Conservation (phyloP, 371 early-diverging fungal species). For the Funneliformis caledonium region DNA sequence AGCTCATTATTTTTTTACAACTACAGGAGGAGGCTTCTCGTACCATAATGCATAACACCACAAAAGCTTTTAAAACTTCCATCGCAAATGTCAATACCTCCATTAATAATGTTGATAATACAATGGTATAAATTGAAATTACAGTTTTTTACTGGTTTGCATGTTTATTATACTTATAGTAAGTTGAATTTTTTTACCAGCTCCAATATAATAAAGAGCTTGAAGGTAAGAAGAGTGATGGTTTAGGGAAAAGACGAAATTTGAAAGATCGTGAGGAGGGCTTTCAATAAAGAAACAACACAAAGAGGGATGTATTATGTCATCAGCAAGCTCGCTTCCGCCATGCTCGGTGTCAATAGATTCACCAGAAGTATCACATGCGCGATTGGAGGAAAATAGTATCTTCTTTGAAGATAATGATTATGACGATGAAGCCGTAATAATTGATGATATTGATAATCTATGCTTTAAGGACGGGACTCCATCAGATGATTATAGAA, state of each 20-base stretch:
- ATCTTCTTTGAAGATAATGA: not conserved
- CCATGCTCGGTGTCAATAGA: slow-evolving; percentile 1
- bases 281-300: not conserved
- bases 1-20: not conserved
- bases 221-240: slow-evolving; percentile 1
- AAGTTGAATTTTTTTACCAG: slow-evolving; percentile 12
- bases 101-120: slow-evolving; percentile 6
- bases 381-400: not conserved
- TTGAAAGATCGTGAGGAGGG: slow-evolving; percentile 1
- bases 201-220: slow-evolving; percentile 10
- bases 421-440: not conserved
- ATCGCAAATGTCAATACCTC: not conserved
- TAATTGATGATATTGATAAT: not conserved
- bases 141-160: not conserved
- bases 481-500: slow-evolving; percentile 18
- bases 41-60: slow-evolving; percentile 13
- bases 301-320: slow-evolving; percentile 31
- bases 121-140: slow-evolving; percentile 20
- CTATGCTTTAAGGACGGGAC: slow-evolving; percentile 8
- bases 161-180: not conserved
- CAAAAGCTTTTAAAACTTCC: slow-evolving; percentile 12
- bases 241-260: not conserved
- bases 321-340: not conserved
- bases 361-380: not conserved
- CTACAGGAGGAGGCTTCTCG: slow-evolving; percentile 10